Evolutionary conservation across 768 basidiomycete genomes (phyloP), one percentile per base, ranked within the genome.

Genomic region (Chalciporus piperatus): DNA sequence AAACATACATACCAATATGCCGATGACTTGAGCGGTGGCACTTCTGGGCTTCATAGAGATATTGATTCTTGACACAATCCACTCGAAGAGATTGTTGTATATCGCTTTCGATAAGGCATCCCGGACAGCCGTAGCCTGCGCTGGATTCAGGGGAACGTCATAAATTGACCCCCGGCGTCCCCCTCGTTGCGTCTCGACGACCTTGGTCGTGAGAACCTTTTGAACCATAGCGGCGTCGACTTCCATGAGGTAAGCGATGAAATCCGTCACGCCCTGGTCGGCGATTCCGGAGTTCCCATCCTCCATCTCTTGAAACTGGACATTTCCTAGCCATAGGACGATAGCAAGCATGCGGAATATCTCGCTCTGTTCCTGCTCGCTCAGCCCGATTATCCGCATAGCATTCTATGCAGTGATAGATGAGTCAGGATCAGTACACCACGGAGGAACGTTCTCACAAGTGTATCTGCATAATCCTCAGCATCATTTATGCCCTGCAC

Each of bases 41-140:
- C 77, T 72, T 38, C 92, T 82, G 5, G 94, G 81, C 70, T 93
- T 95, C 95, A 99, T 97, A 6, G 96, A 98, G 16, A 92, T 74
- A 66, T 99, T 99, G 66, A 99, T 82, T 54, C 92, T 84, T 14
- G 91, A 89, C 39, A 99, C 97, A 60, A 99, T 98, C 97, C 97
- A 99, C 65, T 99, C 96, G 67, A 99, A 98, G 4, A 98, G 74
- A 68, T 98, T 98, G 73, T 95, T 98, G 72, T 99, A 99, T 57
- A 99, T 85, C 14, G 94, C 96, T 68, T 98, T 96, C 4, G 96
- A 76, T 35, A 99, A 74, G 1, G 97, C 97, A 71, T 98, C 92
- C 51, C 95, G 75, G 19, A 92, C 94, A 1, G 95, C 81, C 1
- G 73, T 72, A 3, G 97, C 97, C 67, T 99, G 97, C 6, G 95